Evolutionary conservation across 805 yeast species (phyloP), one percentile per base, ranked within the genome.

Genomic region (Pichia heedii): DNA sequence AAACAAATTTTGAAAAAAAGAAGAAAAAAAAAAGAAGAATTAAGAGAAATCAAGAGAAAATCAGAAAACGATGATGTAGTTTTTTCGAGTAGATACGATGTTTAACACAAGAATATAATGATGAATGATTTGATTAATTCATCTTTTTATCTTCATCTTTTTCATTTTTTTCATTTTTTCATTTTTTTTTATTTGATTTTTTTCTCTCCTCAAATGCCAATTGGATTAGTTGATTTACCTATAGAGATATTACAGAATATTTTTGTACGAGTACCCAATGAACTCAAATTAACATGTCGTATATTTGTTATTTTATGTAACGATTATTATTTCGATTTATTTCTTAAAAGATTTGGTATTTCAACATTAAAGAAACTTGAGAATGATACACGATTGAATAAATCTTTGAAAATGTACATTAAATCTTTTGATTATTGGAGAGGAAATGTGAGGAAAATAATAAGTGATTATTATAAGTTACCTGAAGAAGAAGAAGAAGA

Each of bases 261-360:
- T n/a, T 53, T 57, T 36, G 43, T 46, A 27, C 45, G 49, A 19
- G 61, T 53, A 22, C 66, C 66, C 2, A 47, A 50, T 37, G 62
- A 62, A 39, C 49, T 65, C 22, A 56, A 51, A 40, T 24, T 41
- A 13, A 60, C 65, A 13, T 62, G 63, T 37, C 52, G 49, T 37
- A 41, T 49, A 18, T 75, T 72, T 51, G 76, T 70, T 50, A 51
- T 65, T 4, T 56, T 77, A 39, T 68, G 76, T 59, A 79, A 79
- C 54, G 73, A 73, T 40, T 49, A 69, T 16, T 73, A 65, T 52
- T 66, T 67, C 50, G 65, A 69, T 24, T 46, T 54, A 10, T 49
- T 74, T 37, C 52, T 50, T 6, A 60, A 60, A 19, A 58, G 62
- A 18, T 53, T 57, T 45, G 65, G 65, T 1, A 43, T 50, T 6